Conservation (phyloP, 148 eudicot genomes). For the Amaranthus hypochondriacus region DNA sequence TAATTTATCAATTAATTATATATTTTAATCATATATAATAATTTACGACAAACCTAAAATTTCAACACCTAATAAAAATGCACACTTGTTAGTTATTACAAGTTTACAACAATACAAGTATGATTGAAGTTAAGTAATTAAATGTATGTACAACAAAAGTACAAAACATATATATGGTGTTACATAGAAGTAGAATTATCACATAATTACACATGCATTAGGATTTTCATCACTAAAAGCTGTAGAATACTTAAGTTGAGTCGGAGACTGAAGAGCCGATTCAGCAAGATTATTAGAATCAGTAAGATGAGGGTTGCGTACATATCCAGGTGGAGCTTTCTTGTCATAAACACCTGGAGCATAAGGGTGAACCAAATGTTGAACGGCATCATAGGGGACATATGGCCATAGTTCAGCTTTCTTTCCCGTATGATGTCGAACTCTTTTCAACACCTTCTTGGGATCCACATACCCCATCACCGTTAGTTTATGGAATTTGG, state of each 20-base stretch:
- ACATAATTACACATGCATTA: slow-evolving; percentile 52
- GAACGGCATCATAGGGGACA: slow-evolving; percentile 49
- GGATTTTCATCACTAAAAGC: slow-evolving; percentile 73
- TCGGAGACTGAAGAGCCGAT: slow-evolving; percentile 42
- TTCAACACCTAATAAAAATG: too few relatives aligned
- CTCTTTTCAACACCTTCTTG: slow-evolving; percentile 42
- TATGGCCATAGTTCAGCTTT: slow-evolving; percentile 55
- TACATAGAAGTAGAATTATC: background rate
- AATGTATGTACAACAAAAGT: too few relatives aligned
- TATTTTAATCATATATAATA: too few relatives aligned
- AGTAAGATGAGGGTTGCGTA: slow-evolving; percentile 32
- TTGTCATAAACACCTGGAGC: slow-evolving; percentile 51
- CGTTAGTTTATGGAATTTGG: slow-evolving; percentile 43
- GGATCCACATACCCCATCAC: slow-evolving; percentile 55
- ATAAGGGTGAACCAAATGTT: slow-evolving; percentile 42
- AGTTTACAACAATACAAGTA: too few relatives aligned
- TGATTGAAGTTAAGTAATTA: too few relatives aligned
- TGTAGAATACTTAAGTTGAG: slow-evolving; percentile 46
- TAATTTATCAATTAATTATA: too few relatives aligned
- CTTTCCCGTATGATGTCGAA: slow-evolving; percentile 46
- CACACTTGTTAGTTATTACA: too few relatives aligned
- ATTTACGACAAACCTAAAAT: too few relatives aligned
- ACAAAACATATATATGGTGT: background rate
- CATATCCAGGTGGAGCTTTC: slow-evolving; percentile 60
- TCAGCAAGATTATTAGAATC: slow-evolving; percentile 25